Evolutionary conservation across 2,329 filamentous ascomycete genomes (phyloP).

Genomic region (Chlorencoelia australis): DNA sequence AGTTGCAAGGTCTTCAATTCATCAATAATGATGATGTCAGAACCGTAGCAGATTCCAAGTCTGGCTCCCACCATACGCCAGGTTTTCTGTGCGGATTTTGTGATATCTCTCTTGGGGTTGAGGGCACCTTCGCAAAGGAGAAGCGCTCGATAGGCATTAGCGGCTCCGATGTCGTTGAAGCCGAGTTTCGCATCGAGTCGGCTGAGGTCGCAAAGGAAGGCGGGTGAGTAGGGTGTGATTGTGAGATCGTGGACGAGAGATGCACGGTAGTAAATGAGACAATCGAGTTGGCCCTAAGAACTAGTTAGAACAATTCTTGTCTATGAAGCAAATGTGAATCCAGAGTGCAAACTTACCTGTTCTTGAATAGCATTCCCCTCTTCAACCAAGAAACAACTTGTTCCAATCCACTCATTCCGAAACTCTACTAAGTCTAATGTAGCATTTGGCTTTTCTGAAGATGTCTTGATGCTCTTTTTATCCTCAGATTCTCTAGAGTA

Average conservation of each 20-base stretch:
- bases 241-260: slow-evolving; percentile 6
- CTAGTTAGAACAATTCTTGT: background rate
- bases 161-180: slow-evolving; percentile 17
- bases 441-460: background rate
- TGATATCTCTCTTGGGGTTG: background rate
- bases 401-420: slow-evolving; percentile 18
- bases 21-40: slow-evolving; percentile 7
- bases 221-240: slow-evolving; percentile 14
- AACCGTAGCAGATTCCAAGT: background rate
- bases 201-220: slow-evolving; percentile 10
- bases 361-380: slow-evolving; percentile 7
- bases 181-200: slow-evolving; percentile 13
- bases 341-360: slow-evolving; percentile 5
- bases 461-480: background rate
- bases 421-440: slow-evolving; percentile 1
- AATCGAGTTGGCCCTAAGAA: slow-evolving; percentile 10
- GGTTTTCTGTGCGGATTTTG: slow-evolving; percentile 3
- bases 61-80: background rate
- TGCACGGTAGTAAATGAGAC: slow-evolving; percentile 9
- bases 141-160: slow-evolving; percentile 14
- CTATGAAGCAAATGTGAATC: background rate
- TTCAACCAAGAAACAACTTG: slow-evolving; percentile 9
- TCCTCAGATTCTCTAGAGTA: background rate
- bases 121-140: slow-evolving; percentile 16
- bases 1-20: slow-evolving; percentile 9